A percentile compares a stretch with the other conserved stretches of the same genome.
These are phyloP conservation scores for Solanum ossicruentum DNA, from an alignment of 257 asterid species.

Conservation along the genomic window DNA sequence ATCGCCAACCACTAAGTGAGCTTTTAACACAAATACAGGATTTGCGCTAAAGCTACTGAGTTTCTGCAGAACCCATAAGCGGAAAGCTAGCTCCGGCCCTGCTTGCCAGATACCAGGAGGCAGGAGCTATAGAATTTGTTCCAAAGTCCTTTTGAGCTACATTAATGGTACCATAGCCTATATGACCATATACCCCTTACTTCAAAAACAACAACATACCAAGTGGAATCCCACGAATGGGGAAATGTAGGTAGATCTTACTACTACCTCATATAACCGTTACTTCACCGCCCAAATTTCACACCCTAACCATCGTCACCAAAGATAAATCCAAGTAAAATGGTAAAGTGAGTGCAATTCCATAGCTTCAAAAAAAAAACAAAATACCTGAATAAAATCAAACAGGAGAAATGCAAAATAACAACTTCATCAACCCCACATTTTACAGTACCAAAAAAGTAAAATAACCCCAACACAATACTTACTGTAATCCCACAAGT, in stretches of 20 bases:
- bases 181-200: too few species aligned
- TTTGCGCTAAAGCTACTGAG: too few species aligned
- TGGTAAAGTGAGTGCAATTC: not conserved
- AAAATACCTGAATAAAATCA: not conserved
- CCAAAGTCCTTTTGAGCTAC: not conserved
- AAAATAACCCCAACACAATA: not conserved
- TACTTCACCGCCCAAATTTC: not conserved
- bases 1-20: too few species aligned
- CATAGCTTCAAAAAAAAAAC: not conserved
- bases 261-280: not conserved
- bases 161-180: not conserved
- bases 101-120: not conserved
- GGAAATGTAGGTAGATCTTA: too few species aligned
- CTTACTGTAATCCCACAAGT: not conserved
- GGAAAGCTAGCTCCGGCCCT: too few species aligned
- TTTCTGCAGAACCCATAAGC: too few species aligned
- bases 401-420: not conserved
- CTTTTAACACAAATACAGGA: too few species aligned
- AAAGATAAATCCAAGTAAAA: not conserved
- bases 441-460: not conserved
- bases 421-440: not conserved
- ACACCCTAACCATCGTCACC: not conserved
- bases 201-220: too few species aligned
- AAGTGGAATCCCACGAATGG: too few species aligned
- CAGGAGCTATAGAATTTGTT: too few species aligned